Conservation (phyloP, 2,329 filamentous ascomycete species). For the Ophiostoma sp. region DNA sequence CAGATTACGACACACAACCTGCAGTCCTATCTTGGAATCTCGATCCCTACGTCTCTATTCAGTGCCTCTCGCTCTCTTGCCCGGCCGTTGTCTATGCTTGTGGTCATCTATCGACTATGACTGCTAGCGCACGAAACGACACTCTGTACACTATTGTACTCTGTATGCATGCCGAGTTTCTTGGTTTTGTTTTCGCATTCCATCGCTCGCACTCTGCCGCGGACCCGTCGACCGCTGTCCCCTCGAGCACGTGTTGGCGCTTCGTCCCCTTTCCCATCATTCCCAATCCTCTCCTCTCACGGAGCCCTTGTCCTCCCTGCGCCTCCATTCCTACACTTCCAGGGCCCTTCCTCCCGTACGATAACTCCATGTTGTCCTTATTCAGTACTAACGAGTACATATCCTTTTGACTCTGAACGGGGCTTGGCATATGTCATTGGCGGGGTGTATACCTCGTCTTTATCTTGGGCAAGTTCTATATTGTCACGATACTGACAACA, state of each 20-base stretch:
- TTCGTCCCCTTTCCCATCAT: neutral
- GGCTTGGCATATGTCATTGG: slow-evolving; percentile 4
- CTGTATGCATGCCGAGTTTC: neutral
- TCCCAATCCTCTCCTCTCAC: neutral
- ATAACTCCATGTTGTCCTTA: neutral
- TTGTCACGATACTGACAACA: neutral
- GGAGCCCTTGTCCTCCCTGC: neutral
- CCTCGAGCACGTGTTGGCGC: neutral
- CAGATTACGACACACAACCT: neutral
- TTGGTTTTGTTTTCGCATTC: neutral
- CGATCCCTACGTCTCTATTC: neutral
- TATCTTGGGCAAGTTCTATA: neutral
- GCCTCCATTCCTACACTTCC: neutral
- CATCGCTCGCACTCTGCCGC: neutral
- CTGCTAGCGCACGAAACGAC: neutral
- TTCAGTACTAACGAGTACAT: neutral
- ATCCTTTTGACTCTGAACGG: neutral
- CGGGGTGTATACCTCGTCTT: neutral
- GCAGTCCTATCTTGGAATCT: neutral
- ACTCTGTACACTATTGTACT: neutral
- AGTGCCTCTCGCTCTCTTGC: neutral
- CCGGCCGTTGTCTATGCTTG: neutral
- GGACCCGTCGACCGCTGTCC: neutral
- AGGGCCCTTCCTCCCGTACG: neutral
- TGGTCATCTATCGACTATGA: neutral